Base-by-base conservation (phyloP, 352 stramenopile species). In the Blastocystis sp. region DNA sequence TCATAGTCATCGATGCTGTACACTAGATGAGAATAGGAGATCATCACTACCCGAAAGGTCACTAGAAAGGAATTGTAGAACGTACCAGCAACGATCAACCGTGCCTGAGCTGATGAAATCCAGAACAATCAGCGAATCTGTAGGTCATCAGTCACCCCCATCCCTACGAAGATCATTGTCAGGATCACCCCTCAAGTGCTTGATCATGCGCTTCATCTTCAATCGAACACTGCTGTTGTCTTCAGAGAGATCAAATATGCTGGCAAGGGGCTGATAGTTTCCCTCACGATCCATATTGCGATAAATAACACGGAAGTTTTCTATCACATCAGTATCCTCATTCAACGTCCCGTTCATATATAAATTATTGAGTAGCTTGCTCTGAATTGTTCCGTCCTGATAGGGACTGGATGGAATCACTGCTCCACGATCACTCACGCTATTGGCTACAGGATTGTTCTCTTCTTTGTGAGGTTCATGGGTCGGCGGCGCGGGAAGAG, bases 141-240 rank as follows among this genome's bases (percentile, higher is more conserved):
- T 26, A 41, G 39, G 39, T 37, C 43, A 77, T 37, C 29, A 59
- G 23, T 26, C 29, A 9, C 20, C 26, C 7, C 7, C 15, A 55
- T 55, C 20, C 39, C 50, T 55, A 77, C 66, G 66, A 26, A 37
- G 34, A 77, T 77, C 66, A 34, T 84, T 68, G 8, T 66, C 13
- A 29, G 47, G 43, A 64, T 84, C 73, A 43, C 68, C 53, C 11
- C 45, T 23, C n/a, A 84, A 43, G 20, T 66, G 15, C n/a, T 66
- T 29, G 13, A 84, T 84, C 73, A 84, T 84, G 39, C 73, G 73
- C 37, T 47, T 39, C 73, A 84, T 64, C 73, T 84, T 84, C 73
- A 84, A 15, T 37, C 39, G 29, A 26, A 39, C 62, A 7, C 9
- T 43, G 23, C 39, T 73, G 23, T 73, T 41, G 62, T 73, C 26